Percentiles rank a stretch among this genome's conserved stretches.
phyloP scores from a whole-genome alignment of 1,139 yeast species.

The Yamadazyma friedrichii region DNA sequence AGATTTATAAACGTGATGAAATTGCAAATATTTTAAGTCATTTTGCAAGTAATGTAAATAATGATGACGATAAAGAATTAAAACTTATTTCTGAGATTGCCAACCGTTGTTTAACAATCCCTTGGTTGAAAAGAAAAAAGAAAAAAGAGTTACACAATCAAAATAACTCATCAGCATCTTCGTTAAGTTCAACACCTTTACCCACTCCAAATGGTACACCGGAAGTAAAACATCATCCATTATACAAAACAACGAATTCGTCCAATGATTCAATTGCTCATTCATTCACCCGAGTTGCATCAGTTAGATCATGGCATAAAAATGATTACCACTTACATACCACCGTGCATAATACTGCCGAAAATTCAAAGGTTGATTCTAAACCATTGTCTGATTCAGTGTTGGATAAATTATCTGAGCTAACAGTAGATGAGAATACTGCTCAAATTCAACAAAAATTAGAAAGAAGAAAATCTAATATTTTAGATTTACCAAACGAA shows the following conservation, averaged over 20 bases:
- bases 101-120: constrained; percentile 55
- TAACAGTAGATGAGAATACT: constrained; percentile 2
- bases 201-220: constrained; percentile 2
- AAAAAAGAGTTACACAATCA: constrained; percentile 4
- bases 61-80: constrained; percentile 4
- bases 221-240: constrained; percentile 1
- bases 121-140: constrained; percentile 46
- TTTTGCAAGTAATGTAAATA: constrained; percentile 27
- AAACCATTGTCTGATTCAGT: constrained; percentile 3
- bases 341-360: constrained; percentile 26
- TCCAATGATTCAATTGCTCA: constrained; percentile 28
- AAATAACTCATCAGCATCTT: constrained; percentile 13
- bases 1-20: constrained; percentile 57
- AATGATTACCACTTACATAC: constrained; percentile 40
- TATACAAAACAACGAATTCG: constrained; percentile 10
- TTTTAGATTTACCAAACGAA: constrained; percentile 37
- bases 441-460: constrained; percentile 5
- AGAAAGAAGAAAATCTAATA: constrained; percentile 15
- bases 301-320: constrained; percentile 35
- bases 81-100: constrained; percentile 59
- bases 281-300: constrained; percentile 33
- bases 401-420: constrained; percentile 13
- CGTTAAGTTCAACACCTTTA: constrained; percentile 9
- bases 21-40: constrained; percentile 50
- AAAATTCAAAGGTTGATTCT: background rate